Base-by-base conservation (phyloP, 1,284 basidiomycete species). In the Sporisorium scitamineum region DNA sequence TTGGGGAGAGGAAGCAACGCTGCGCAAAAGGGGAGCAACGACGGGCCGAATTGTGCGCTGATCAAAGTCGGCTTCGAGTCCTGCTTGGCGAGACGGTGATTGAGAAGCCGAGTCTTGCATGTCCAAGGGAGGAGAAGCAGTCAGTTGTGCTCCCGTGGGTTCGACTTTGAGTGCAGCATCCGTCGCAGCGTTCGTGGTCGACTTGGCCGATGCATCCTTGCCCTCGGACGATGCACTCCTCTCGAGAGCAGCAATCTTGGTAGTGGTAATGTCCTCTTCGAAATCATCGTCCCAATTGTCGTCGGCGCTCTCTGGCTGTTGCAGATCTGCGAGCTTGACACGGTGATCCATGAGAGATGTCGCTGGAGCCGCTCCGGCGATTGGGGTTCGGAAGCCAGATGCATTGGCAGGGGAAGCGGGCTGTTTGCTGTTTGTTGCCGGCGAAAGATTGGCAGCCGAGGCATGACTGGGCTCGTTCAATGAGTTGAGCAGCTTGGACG, bases 281-380 rank as follows among this genome's bases (percentile, higher is more conserved):
- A 98, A 99, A 84, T 99, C 96, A 78, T 94, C 93, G 83, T 99
- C 96, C 95, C 96, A 98, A 72, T 95, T 95, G 84, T 96, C 94
- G 11, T 91, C 94, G 81, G 94, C 91, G 74, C 72, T 67, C 44
- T 82, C 81, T 52, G 77, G 76, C 31, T 78, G 70, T 92, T 92
- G 85, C 93, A 85, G 48, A 80, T 87, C 78, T 84, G 87, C 68
- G 76, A 80, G 44, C 70, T 79, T 76, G 57, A 59, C 57, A 47
- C 73, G 70, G 20, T 76, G 70, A n/a, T 79, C 62, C 67, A 81
- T 52, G 56, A 81, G 67, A 22, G 80, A 71, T 5, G 62, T 70
- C 6, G 72, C 71, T 13, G 74, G 76, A 3, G 80, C 65, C 7
- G 79, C 84, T 1, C 70, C 65, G 6, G 71, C 70, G 11, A 80